phyloP scores from a whole-genome alignment of 306 rosid genomes.

The Boehmeria nivea region DNA sequence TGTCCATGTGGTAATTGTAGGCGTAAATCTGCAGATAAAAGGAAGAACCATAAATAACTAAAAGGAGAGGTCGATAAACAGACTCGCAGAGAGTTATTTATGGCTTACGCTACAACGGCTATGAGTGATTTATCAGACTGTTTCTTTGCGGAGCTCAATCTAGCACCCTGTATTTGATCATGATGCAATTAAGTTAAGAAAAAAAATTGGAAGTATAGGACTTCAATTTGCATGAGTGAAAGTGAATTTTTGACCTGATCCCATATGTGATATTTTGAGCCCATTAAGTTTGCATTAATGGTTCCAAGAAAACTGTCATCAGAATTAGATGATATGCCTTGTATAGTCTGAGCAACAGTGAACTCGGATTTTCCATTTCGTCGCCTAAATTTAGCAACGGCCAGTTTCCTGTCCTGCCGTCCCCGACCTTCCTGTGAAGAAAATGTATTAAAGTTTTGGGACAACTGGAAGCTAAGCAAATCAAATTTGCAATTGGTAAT shows the following conservation, averaged over 20 bases:
- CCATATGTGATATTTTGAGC: conserved; percentile 78
- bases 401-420: conserved; percentile 78
- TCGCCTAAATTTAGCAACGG: conserved; percentile 64
- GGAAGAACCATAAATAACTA: conserved; percentile 2
- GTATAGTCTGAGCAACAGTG: conserved; percentile 54
- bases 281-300: conserved; percentile 67
- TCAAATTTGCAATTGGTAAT: too few relatives aligned
- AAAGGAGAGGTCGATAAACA: not conserved
- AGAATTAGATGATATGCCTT: conserved; percentile 45
- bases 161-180: conserved; percentile 39
- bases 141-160: conserved; percentile 23
- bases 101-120: conserved; percentile 58
- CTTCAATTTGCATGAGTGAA: not conserved
- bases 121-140: conserved; percentile 55
- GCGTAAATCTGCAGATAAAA: conserved; percentile 47
- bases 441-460: too few relatives aligned
- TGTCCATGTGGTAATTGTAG: conserved; percentile 68
- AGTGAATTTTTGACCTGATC: conserved; percentile 48
- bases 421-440: conserved; percentile 77
- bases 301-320: conserved; percentile 71
- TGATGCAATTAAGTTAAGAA: conserved; percentile 1
- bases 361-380: conserved; percentile 59
- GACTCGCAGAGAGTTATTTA: not conserved
- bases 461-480: too few relatives aligned
- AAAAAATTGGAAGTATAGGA: not conserved